Evolutionary conservation across 331 rosid genomes (phyloP).

Genomic region (Prunus yedoensis): DNA sequence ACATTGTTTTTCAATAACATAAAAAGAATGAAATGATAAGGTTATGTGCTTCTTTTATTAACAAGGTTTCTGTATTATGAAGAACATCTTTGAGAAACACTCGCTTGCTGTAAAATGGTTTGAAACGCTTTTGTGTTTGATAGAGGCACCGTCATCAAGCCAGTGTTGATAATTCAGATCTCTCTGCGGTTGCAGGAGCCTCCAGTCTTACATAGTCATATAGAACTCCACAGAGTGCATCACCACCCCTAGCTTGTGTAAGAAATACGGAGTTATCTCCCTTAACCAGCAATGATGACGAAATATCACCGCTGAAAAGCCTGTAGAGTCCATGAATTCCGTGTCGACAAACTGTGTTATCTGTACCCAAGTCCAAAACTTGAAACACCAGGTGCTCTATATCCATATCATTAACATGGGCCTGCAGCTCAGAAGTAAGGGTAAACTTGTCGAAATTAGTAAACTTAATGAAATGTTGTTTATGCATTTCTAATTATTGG

Average conservation of each 20-base stretch:
- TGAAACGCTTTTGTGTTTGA: not conserved
- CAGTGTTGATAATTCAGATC: not conserved
- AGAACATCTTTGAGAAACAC: not conserved
- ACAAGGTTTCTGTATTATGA: not conserved
- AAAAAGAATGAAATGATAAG: not conserved
- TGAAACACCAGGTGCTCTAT: constrained; percentile 30
- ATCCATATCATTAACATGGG: constrained; percentile 30
- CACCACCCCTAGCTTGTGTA: constrained; percentile 38
- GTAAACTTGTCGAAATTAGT: not conserved
- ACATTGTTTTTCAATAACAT: no score
- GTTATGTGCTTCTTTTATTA: not conserved
- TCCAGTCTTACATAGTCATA: constrained; percentile 39
- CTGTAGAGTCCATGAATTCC: constrained; percentile 32
- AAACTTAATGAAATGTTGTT: not conserved
- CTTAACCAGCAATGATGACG: constrained; percentile 27
- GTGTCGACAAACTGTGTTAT: constrained; percentile 42
- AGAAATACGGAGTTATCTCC: constrained; percentile 45
- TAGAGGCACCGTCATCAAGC: not conserved
- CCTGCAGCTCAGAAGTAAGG: constrained; percentile 23
- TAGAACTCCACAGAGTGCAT: constrained; percentile 40
- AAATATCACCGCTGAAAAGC: constrained; percentile 22
- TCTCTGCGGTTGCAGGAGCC: constrained; percentile 25
- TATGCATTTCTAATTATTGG: not conserved
- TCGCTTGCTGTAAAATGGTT: not conserved
- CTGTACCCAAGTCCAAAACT: constrained; percentile 33